Conservation (phyloP, 108 stramenopile species). For the Tribonema minus region DNA sequence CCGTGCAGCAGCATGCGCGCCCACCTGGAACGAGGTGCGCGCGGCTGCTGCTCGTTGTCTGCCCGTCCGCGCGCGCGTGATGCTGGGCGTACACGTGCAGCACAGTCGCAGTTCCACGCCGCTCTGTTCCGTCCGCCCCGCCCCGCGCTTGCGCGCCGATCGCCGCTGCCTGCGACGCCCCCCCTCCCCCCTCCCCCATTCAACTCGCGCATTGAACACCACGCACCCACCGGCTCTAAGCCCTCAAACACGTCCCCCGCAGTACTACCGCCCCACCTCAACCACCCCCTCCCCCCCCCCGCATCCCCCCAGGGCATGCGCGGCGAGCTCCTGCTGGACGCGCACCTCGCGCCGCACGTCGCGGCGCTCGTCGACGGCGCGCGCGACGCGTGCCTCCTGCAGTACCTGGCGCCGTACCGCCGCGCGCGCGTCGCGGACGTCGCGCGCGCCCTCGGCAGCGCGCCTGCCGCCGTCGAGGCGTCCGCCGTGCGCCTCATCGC, state of each 20-base stretch:
- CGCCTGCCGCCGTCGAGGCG: not conserved
- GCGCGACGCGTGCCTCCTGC: constrained; percentile 40
- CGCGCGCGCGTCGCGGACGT: not conserved
- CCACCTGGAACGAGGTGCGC: not conserved
- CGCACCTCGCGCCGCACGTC: constrained; percentile 27
- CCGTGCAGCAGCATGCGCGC: not conserved
- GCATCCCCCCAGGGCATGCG: not conserved
- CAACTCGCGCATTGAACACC: not conserved
- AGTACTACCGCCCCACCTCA: not conserved
- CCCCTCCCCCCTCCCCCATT: not conserved
- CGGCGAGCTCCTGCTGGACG: constrained; percentile 34
- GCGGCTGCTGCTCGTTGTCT: not conserved
- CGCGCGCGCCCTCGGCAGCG: not conserved
- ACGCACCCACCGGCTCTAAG: not conserved
- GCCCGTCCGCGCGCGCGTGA: not conserved
- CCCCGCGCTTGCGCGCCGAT: not conserved
- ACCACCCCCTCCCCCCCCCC: not conserved
- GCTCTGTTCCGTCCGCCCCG: not conserved
- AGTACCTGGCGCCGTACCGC: not conserved
- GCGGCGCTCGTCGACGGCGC: constrained; percentile 8
- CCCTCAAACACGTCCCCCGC: not conserved
- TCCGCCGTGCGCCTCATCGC: not conserved
- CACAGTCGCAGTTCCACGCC: not conserved
- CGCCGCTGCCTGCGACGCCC: not conserved
- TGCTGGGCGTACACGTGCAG: not conserved